Evolutionary conservation across 2,329 filamentous ascomycete species (phyloP).

Genomic region (Fusarium abutilonis): DNA sequence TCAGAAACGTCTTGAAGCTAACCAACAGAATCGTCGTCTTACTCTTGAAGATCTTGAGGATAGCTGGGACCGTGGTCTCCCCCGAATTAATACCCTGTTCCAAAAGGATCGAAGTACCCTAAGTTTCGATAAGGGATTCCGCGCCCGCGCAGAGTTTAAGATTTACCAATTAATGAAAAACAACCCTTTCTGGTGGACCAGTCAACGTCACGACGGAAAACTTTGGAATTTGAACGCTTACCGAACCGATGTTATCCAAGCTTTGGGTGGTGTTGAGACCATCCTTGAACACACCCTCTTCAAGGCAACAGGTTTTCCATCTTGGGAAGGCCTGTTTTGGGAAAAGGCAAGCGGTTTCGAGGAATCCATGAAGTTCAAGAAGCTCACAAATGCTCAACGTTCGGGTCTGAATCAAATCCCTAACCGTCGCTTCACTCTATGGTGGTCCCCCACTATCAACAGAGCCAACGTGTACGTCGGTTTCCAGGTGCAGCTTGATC

Average conservation of each 20-base stretch:
- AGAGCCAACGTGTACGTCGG: slow-evolving; percentile 97
- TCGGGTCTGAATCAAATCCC: slow-evolving; percentile 98
- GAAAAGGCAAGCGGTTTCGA: slow-evolving; percentile 63
- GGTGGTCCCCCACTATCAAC: slow-evolving; percentile 97
- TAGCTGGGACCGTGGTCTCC: slow-evolving; percentile 96
- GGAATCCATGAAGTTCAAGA: slow-evolving; percentile 92
- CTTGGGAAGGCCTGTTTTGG: slow-evolving; percentile 97
- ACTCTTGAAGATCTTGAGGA: slow-evolving; percentile 97
- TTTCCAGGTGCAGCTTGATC: slow-evolving; percentile 98
- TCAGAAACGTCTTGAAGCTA: slow-evolving; percentile 95
- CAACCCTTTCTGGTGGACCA: slow-evolving; percentile 99
- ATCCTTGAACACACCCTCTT: slow-evolving; percentile 97
- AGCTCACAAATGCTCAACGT: slow-evolving; percentile 95
- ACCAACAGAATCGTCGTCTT: slow-evolving; percentile 93
- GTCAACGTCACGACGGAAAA: slow-evolving; percentile 95
- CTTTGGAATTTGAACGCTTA: slow-evolving; percentile 97
- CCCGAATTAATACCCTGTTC: slow-evolving; percentile 98
- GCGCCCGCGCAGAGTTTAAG: slow-evolving; percentile 95
- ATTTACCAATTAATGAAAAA: slow-evolving; percentile 99
- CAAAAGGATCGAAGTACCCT: slow-evolving; percentile 97
- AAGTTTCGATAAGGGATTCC: slow-evolving; percentile 98
- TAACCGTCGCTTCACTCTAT: slow-evolving; percentile 96
- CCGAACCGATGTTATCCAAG: slow-evolving; percentile 95
- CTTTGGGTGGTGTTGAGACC: slow-evolving; percentile 94
- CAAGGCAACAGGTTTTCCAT: slow-evolving; percentile 95